phyloP scores from a whole-genome alignment of 257 asterid genomes.

The Thymus quinquecostatus region DNA sequence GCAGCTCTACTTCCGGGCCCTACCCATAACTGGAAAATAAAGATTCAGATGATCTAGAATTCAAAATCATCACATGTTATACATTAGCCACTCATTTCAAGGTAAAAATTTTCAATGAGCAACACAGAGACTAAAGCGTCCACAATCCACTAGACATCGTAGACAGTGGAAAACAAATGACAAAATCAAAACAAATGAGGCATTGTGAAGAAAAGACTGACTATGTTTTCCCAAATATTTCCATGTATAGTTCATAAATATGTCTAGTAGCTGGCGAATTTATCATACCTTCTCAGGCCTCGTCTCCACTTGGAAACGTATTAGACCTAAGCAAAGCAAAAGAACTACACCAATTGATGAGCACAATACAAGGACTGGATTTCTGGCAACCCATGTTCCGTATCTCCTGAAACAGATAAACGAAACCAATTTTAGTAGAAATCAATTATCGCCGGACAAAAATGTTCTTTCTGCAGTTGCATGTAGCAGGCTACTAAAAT shows the following conservation, averaged over 20 bases:
- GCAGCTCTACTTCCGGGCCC: constrained; percentile 99
- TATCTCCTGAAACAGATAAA: constrained; percentile 72
- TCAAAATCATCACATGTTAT: background rate
- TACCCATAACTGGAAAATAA: constrained; percentile 83
- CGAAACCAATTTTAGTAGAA: constrained; percentile 31
- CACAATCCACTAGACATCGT: background rate
- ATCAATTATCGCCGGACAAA: constrained; percentile 22
- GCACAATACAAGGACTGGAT: constrained; percentile 82
- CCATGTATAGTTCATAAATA: background rate
- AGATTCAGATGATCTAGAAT: constrained; percentile 15
- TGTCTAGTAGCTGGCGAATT: constrained; percentile 1
- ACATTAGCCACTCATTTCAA: constrained; percentile 1
- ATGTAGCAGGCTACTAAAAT: constrained; percentile 20
- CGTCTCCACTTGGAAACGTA: constrained; percentile 94
- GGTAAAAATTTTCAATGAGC: background rate
- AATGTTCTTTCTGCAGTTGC: constrained; percentile 23
- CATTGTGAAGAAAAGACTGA: background rate
- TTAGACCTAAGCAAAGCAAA: constrained; percentile 86
- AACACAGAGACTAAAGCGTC: constrained; percentile 7
- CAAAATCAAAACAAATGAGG: background rate
- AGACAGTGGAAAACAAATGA: background rate
- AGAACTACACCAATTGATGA: constrained; percentile 74
- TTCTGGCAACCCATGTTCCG: constrained; percentile 99
- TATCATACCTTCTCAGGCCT: constrained; percentile 88
- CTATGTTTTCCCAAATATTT: background rate